Percentiles rank a stretch among this genome's conserved stretches.
Conservation (phyloP, 768 basidiomycete species). For the Dentipellis sp. region DNA sequence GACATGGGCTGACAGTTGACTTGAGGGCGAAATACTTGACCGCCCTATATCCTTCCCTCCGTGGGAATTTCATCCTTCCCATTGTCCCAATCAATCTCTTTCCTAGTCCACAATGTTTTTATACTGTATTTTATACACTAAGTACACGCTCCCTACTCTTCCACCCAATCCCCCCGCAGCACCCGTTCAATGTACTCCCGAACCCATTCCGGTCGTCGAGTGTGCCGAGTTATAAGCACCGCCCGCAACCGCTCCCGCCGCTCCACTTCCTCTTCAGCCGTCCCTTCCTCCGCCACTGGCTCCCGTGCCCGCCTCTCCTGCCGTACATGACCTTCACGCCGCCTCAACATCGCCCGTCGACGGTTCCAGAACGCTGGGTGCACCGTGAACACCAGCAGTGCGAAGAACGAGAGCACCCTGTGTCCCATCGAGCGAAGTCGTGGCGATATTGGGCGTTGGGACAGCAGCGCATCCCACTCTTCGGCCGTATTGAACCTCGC, state of each 20-base stretch:
- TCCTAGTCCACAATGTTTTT: not conserved
- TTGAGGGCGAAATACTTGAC: not conserved
- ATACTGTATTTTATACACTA: too few species aligned
- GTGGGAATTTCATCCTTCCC: not conserved
- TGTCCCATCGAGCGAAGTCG: not conserved
- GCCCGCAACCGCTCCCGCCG: not conserved
- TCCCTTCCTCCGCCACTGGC: not conserved
- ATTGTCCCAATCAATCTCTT: not conserved
- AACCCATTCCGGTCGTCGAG: conserved; percentile 4
- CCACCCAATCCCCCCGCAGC: conserved; percentile 2
- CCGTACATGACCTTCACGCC: conserved; percentile 12
- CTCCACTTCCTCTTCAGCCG: not conserved
- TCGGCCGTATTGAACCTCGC: conserved; percentile 7
- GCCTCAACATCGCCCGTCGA: conserved; percentile 10
- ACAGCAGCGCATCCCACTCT: conserved; percentile 7
- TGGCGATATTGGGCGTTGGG: not conserved
- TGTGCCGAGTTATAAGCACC: not conserved
- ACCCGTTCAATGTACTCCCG: conserved; percentile 4
- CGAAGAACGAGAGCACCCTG: conserved; percentile 10
- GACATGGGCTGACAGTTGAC: conserved; percentile 33
- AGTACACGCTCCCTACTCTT: not conserved
- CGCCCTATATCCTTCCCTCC: not conserved
- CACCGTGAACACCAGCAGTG: conserved; percentile 9
- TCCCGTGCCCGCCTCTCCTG: conserved; percentile 6
- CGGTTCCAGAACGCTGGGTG: conserved; percentile 15